A percentile compares a stretch with the other conserved stretches of the same genome.
Evolutionary conservation across 1,139 yeast species (phyloP).

Genomic region (Protomyces lactucae-debilis): DNA sequence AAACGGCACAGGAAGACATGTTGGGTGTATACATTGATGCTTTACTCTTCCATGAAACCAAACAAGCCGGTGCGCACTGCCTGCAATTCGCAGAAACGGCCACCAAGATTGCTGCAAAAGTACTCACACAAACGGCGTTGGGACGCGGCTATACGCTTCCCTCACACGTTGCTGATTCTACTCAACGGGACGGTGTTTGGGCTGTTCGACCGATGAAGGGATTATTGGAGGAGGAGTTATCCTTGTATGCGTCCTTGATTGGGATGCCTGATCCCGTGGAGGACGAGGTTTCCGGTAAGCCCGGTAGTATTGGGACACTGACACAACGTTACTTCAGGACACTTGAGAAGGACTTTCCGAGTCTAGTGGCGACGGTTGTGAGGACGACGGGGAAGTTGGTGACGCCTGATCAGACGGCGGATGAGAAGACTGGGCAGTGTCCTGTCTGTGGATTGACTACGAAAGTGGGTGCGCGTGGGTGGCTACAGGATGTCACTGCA

Average conservation of each 20-base stretch:
- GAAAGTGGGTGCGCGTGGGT: slow-evolving; percentile 43
- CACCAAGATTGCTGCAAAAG: slow-evolving; percentile 77
- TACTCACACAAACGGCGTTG: slow-evolving; percentile 74
- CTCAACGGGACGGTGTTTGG: slow-evolving; percentile 50
- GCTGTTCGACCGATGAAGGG: slow-evolving; percentile 11
- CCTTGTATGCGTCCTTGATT: background rate
- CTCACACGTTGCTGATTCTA: slow-evolving; percentile 39
- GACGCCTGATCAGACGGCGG: slow-evolving; percentile 40
- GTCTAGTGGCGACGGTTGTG: slow-evolving; percentile 89
- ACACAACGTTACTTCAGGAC: slow-evolving; percentile 66
- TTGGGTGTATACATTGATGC: slow-evolving; percentile 48
- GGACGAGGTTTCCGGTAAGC: background rate
- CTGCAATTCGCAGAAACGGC: slow-evolving; percentile 71
- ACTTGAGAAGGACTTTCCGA: slow-evolving; percentile 78
- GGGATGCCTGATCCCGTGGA: background rate
- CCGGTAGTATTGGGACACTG: slow-evolving; percentile 64
- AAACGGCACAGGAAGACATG: slow-evolving; percentile 45
- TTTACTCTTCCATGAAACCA: slow-evolving; percentile 50
- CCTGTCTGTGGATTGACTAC: slow-evolving; percentile 52
- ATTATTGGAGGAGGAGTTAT: slow-evolving; percentile 1
- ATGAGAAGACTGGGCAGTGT: slow-evolving; percentile 30
- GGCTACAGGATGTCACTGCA: slow-evolving; percentile 75
- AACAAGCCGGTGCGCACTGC: slow-evolving; percentile 48
- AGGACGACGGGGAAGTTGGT: slow-evolving; percentile 79
- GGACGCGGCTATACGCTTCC: slow-evolving; percentile 79